Evolutionary conservation across 2,329 filamentous ascomycete genomes (phyloP), one percentile per base, ranked within the genome.

Genomic region (Ceratocystis alfenasii): DNA sequence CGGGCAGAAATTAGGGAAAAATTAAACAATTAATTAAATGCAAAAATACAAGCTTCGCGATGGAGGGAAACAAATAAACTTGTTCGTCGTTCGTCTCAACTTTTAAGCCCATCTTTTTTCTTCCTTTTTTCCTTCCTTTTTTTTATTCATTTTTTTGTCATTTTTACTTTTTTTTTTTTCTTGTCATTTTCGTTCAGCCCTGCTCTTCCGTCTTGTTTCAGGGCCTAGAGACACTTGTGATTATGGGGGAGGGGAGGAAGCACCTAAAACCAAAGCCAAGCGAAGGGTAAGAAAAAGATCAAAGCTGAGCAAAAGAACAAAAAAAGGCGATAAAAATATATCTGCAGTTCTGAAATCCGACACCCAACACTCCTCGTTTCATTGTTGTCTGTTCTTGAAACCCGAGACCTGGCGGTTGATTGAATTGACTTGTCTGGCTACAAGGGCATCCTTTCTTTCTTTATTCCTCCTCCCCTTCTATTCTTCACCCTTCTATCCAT

Each of bases 21-120:
- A 44, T 63, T 62, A 22, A 62, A 66, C 5, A 20, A 59, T 57
- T 44, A 7, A 59, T 3, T 20, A 62, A 68, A 65, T 41, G 1
- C 59, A 10, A 46, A 30, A 46, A 66, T 36, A 65, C 60, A 22
- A 62, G 36, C 12, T 12, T 17, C 22, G 55, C 33, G 48, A 41
- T 41, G 41, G 10, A 55, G 44, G 22, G 48, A 46, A 22, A 61
- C 33, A 15, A 46, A 8, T 55, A 46, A 28, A 30, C 8, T 44
- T 41, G 36, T 22, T 45, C 60, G 20, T 46, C 22, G 60, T 46
- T 46, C 36, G 36, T 46, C 44, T 28, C 15, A 62, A 28, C 22
- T 62, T 46, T 28, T 46, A n/a, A 25, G 60, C 60, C 25, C 36
- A n/a, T 46, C 15, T 7, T 25, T n/a, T 46, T 44, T 45, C 15